These are phyloP conservation scores for Capillidium heterosporum DNA, from an alignment of 371 early-diverging fungal species.

Conservation along the genomic window DNA sequence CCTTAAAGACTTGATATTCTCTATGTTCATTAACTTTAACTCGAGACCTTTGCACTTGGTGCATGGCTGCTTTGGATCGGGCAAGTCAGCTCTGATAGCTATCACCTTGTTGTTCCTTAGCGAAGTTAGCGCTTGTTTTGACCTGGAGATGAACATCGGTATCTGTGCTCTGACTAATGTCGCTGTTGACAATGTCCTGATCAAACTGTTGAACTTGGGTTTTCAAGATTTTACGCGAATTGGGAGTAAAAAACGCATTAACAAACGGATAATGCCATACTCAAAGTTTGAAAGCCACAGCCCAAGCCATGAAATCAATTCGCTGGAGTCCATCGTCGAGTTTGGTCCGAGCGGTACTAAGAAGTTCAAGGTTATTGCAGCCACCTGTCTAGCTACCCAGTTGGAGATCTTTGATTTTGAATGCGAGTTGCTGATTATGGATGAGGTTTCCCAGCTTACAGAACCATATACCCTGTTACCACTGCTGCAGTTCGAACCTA, in stretches of 20 bases:
- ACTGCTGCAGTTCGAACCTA: conserved; percentile 28
- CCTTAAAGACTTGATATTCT: conserved; percentile 14
- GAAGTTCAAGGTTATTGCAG: conserved; percentile 32
- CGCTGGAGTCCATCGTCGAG: not conserved
- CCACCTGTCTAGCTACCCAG: conserved; percentile 57
- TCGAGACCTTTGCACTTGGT: conserved; percentile 10
- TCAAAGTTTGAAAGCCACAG: not conserved
- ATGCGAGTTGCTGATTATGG: conserved; percentile 55
- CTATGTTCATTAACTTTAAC: conserved; percentile 21
- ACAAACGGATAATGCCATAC: conserved; percentile 37
- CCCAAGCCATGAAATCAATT: not conserved
- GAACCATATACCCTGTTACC: conserved; percentile 76
- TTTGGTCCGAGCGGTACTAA: not conserved
- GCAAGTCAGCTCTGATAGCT: conserved; percentile 47
- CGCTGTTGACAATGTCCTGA: conserved; percentile 70
- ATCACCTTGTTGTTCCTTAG: conserved; percentile 46
- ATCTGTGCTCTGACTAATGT: conserved; percentile 50
- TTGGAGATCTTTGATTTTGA: conserved; percentile 18
- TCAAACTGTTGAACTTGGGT: conserved; percentile 35
- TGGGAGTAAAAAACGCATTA: conserved; percentile 59
- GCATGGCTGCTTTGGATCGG: conserved; percentile 45
- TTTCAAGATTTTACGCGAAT: conserved; percentile 63
- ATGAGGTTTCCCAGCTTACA: conserved; percentile 69
- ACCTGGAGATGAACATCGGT: conserved; percentile 18
- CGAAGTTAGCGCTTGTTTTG: conserved; percentile 22